Conservation (phyloP, 2,329 filamentous ascomycete species). For the Fusarium burgessii region DNA sequence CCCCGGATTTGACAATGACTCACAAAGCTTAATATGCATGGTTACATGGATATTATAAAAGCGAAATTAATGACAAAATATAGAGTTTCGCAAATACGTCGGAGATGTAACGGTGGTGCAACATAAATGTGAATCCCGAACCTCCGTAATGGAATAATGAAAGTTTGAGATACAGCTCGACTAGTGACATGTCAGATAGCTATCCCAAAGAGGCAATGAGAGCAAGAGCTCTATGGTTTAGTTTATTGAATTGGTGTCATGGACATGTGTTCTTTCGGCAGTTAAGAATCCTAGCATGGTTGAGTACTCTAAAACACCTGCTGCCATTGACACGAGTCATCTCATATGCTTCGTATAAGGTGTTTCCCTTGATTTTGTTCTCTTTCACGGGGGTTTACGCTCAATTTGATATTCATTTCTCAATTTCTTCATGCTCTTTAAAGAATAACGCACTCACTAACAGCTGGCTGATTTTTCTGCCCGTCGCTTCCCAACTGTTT, state of each 20-base stretch:
- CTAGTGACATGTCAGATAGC: not conserved
- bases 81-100: not conserved
- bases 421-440: not conserved
- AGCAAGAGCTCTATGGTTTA: not conserved
- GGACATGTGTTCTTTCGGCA: not conserved
- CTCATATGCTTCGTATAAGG: no score
- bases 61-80: accelerated
- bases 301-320: not conserved
- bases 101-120: not conserved
- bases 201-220: not conserved
- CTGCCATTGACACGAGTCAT: not conserved
- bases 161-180: not conserved
- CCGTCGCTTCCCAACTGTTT: not conserved
- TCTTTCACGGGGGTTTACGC: no score
- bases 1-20: not conserved
- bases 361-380: not conserved
- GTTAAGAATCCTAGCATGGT: not conserved
- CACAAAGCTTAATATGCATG: accelerated
- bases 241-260: not conserved
- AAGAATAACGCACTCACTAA: conserved; percentile 9
- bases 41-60: accelerated
- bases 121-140: not conserved
- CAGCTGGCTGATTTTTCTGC: not conserved
- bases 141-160: not conserved
- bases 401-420: no score